Base-by-base conservation (phyloP, 371 early-diverging fungal species). In the Entomophthora muscae region DNA sequence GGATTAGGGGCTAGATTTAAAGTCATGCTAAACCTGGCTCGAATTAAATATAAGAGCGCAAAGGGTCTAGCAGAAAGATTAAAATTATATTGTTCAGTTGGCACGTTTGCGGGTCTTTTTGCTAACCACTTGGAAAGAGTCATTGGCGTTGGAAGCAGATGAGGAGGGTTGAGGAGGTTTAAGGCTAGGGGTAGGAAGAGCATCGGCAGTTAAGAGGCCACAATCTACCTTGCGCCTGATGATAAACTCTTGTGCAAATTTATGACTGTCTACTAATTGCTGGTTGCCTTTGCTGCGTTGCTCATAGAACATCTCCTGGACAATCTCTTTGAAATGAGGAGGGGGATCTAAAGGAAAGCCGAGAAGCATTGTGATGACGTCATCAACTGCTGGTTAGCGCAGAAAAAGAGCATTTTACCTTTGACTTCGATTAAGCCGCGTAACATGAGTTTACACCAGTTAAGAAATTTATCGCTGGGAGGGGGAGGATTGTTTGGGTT, bases 241-340 rank as follows among this genome's bases (percentile, higher is more conserved):
- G 70, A 86, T 81, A 66, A 86, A 90, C 69, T 88, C 90, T 21
- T 83, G 78, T 22, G 88, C 84, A 71, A 90, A 90, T 23, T 83
- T 80, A 31, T 83, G 82, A 30, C 88, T 85, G 65, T 88, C 85
- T 65, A 87, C 63, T n/a, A 52, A n/a, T n/a, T n/a, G n/a, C 21
- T 53, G 5, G 5, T 23, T 63, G 29, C 63, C 52, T n/a, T 63
- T 63, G 75, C n/a, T 78, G 74, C 33, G 78, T 69, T 0, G 88
- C 85, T 66, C 83, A 78, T 33, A 86, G 69, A 88, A 87, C 57
- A 88, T 76, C 66, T 90, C 90, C 52, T 85, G 79, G 53, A 90
- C 87, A 53, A 90, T 88, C 64, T 88, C 90, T 3, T 80, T 67
- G 1, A 79, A 78, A 29, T 75, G 71, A 2, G 85, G 75, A 52